Base-by-base conservation (phyloP, 768 basidiomycete genomes). In the Hydnomerulius pinastri region DNA sequence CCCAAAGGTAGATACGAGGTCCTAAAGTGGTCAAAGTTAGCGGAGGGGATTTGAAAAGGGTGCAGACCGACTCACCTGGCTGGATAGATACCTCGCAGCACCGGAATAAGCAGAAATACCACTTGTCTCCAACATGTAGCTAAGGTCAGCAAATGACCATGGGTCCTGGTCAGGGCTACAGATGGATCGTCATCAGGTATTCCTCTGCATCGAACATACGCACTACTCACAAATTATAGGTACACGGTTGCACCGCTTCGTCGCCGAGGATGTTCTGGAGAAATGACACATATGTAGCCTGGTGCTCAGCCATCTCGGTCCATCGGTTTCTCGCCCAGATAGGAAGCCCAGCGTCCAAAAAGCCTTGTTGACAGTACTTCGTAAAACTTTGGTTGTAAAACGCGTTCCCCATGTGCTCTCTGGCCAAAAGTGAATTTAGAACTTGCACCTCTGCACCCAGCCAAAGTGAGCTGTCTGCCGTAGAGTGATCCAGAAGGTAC, bases 91-190 rank as follows among this genome's bases (percentile, higher is more conserved):
- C 23, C 72, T 68, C 5, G 78, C 76, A 28, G 81, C 80, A 23
- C 82, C 83, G 17, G 74, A 70, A 66, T 86, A 85, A 21, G 82
- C 81, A 13, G 79, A 77, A 23, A 70, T 69, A 46, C 74, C 73
- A 51, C 84, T 75, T 35, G 76, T 78, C 67, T 86, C 83, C 21
- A 89, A 64, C 30, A 76, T 69, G 43, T 73, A 71, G 18, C 81
- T 73, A 17, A 78, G 65, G 5, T 73, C 73, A 25, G 79, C 61
- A 68, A 87, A 87, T 2, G 73, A 67, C 23, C 61, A 57, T 18
- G 77, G 69, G 48, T 77, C 73, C 28, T 70, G 71, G 60, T 78
- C 74, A 6, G 76, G 72, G 71, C 74, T 76, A 48, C 46, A 11
- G 21, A 25, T 37, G 12, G 13, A 24, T 43, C 38, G 36, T 41